These are phyloP conservation scores for Jaltomata sinuosa DNA, from an alignment of 257 asterid species.

Conservation along the genomic window DNA sequence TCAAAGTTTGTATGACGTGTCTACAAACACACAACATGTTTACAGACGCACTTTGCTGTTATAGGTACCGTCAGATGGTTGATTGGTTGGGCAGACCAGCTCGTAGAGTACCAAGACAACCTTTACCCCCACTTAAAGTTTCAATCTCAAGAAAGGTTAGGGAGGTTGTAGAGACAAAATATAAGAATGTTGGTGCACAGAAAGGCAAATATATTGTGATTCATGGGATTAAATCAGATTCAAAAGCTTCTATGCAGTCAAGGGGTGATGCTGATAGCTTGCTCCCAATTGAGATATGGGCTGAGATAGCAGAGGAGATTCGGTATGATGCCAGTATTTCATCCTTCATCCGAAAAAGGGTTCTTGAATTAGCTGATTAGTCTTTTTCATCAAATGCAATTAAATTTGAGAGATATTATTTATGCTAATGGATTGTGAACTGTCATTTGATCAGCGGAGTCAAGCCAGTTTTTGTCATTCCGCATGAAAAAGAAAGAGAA, in stretches of 20 bases:
- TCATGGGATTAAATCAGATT: constrained; percentile 86
- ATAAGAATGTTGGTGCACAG: constrained; percentile 49
- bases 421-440: neutral
- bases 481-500: constrained; percentile 82
- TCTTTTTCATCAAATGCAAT: neutral
- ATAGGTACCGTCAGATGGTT: constrained; percentile 67
- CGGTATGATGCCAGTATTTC: constrained; percentile 24
- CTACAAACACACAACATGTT: neutral
- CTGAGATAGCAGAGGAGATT: constrained; percentile 50
- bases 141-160: constrained; percentile 67
- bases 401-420: neutral
- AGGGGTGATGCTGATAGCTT: constrained; percentile 80
- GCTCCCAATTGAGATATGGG: constrained; percentile 84
- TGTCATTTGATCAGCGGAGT: constrained; percentile 40
- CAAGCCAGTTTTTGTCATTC: constrained; percentile 66
- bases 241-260: constrained; percentile 89
- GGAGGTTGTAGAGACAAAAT: constrained; percentile 71
- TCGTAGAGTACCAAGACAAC: constrained; percentile 59
- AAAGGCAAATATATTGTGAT: constrained; percentile 72
- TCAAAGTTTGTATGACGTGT: neutral
- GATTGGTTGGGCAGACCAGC: constrained; percentile 77
- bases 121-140: constrained; percentile 54
- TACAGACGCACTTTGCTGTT: neutral
- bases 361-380: neutral
- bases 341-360: neutral